Conservation (phyloP, 1,284 basidiomycete genomes). For the Boletellus dicymbophilus region DNA sequence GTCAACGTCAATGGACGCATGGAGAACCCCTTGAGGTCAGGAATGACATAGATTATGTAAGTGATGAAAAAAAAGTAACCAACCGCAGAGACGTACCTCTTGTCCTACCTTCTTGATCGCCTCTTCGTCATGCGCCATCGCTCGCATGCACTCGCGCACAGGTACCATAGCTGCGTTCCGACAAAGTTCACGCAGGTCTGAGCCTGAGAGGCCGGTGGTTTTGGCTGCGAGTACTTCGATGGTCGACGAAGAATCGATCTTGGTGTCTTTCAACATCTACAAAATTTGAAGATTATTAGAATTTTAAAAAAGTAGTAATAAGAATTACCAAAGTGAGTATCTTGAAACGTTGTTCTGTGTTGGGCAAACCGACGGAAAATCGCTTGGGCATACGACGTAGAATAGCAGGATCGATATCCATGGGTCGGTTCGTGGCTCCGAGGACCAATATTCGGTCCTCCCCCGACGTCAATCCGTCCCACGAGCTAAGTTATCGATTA, state of each 20-base stretch:
- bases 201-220: conserved; percentile 85
- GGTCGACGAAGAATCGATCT: conserved; percentile 66
- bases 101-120: conserved; percentile 53
- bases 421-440: conserved; percentile 94
- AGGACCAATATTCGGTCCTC: conserved; percentile 89
- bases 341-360: conserved; percentile 79
- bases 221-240: conserved; percentile 69
- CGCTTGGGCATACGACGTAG: conserved; percentile 97
- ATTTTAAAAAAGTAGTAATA: no score
- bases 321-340: conserved; percentile 91
- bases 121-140: conserved; percentile 53
- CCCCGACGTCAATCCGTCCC: conserved; percentile 94
- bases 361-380: conserved; percentile 89
- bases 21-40: conserved; percentile 62
- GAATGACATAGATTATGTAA: neutral
- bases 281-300: no score
- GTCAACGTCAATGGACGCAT: conserved; percentile 68
- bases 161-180: conserved; percentile 92
- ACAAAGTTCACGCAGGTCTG: conserved; percentile 95
- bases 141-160: conserved; percentile 83
- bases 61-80: neutral
- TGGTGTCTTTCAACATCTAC: conserved; percentile 85
- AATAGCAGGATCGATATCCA: conserved; percentile 95
- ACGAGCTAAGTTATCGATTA: conserved; percentile 58
- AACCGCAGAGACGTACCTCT: conserved; percentile 45